phyloP scores from a whole-genome alignment of 2,329 filamentous ascomycete species.

The Fusarium sp. region DNA sequence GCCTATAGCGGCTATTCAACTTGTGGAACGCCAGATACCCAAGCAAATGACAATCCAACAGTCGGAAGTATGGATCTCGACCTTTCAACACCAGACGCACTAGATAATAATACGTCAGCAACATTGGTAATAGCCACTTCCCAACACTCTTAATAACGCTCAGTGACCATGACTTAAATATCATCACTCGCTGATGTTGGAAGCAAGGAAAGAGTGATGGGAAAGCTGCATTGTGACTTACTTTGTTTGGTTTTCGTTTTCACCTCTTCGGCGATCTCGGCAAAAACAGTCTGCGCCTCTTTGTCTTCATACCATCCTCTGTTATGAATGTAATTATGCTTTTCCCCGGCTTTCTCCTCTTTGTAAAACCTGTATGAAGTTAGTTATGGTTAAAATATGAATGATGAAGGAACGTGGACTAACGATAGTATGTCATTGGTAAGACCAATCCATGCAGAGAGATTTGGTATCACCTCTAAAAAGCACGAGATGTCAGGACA shows the following conservation, averaged over 20 bases:
- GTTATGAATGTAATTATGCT: slow-evolving; percentile 26
- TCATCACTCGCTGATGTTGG: too few relatives aligned
- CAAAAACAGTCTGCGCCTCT: not conserved
- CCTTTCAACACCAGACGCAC: slow-evolving; percentile 8
- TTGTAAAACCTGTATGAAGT: slow-evolving; percentile 5
- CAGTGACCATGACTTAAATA: not conserved
- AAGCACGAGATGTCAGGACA: slow-evolving; percentile 20
- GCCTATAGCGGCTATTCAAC: slow-evolving; percentile 6
- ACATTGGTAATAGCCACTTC: not conserved
- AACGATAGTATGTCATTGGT: slow-evolving; percentile 23
- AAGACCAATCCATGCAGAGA: slow-evolving; percentile 12
- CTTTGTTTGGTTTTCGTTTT: not conserved
- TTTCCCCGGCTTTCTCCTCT: slow-evolving; percentile 16
- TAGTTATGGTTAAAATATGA: not conserved
- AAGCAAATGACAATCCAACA: not conserved
- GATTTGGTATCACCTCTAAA: slow-evolving; percentile 21
- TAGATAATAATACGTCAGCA: not conserved
- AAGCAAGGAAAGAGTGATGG: not conserved
- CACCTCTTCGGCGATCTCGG: slow-evolving; percentile 3
- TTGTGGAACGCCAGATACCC: slow-evolving; percentile 16
- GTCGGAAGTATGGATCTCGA: not conserved
- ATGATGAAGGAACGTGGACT: not conserved
- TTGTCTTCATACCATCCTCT: slow-evolving; percentile 24
- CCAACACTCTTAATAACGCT: not conserved
- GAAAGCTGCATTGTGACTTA: not conserved